Conservation (phyloP, 2,329 filamentous ascomycete genomes). For the Neopestalotiopsis rosae region DNA sequence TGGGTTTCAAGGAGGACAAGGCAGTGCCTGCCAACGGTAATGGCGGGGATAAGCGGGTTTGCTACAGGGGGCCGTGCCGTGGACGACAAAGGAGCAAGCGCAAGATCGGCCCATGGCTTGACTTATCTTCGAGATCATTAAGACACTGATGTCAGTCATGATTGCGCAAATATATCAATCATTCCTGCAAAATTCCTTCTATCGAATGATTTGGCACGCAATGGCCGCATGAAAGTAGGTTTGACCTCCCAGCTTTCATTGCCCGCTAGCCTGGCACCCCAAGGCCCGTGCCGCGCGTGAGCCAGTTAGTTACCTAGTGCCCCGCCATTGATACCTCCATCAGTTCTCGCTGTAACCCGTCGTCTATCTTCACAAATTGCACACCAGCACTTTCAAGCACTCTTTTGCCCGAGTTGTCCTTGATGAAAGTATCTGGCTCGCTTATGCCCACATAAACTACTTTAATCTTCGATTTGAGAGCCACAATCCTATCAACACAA, state of each 20-base stretch:
- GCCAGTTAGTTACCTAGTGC: constrained; percentile 44
- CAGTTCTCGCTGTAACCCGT: not conserved
- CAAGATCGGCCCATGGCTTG: not conserved
- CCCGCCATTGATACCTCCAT: constrained; percentile 63
- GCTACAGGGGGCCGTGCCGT: not conserved
- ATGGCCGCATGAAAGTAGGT: not conserved
- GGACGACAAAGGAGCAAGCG: not conserved
- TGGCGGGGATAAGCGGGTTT: not conserved
- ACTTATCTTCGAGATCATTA: not conserved
- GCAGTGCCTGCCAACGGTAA: not conserved
- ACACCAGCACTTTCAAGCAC: constrained; percentile 32
- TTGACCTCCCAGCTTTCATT: not conserved
- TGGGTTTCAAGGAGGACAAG: not conserved
- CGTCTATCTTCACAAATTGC: not conserved
- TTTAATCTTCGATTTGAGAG: constrained; percentile 37
- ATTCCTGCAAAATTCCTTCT: no score
- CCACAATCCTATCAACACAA: constrained; percentile 42
- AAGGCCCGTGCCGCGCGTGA: not conserved
- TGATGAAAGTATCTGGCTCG: constrained; percentile 43
- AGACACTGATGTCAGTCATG: not conserved
- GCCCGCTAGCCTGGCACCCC: not conserved
- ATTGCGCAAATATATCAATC: no score
- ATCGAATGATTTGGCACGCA: not conserved
- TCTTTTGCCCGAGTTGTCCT: constrained; percentile 35
- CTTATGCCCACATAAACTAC: constrained; percentile 44